phyloP scores from a whole-genome alignment of 805 yeast genomes.

The Kodamaea sagamina region DNA sequence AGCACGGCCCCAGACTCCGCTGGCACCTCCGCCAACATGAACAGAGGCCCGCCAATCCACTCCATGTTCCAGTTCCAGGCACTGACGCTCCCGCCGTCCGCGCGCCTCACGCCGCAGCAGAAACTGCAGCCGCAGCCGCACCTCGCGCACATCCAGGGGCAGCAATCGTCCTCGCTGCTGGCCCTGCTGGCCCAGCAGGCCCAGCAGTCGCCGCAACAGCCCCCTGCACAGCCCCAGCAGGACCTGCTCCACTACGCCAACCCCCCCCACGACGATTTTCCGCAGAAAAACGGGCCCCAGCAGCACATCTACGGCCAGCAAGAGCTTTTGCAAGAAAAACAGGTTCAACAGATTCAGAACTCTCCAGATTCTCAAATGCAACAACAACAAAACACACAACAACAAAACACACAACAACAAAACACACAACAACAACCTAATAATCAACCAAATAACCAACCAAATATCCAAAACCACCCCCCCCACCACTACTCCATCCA shows the following conservation, averaged over 20 bases:
- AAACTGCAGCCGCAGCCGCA: conserved; percentile 4
- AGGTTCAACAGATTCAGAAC: not conserved
- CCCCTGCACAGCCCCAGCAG: conserved; percentile 7
- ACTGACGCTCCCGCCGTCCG: conserved; percentile 5
- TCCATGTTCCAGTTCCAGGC: conserved; percentile 13
- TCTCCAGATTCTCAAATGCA: not conserved
- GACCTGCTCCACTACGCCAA: conserved; percentile 7
- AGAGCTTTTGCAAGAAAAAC: conserved; percentile 3
- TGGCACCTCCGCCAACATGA: conserved; percentile 11
- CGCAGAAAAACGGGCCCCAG: not conserved
- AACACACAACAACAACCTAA: not conserved
- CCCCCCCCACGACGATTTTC: conserved; percentile 9
- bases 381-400: conserved; percentile 5
- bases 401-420: not conserved
- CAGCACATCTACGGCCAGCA: conserved; percentile 1
- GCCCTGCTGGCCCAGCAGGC: conserved; percentile 6
- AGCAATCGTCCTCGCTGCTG: no score
- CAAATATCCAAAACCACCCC: not conserved
- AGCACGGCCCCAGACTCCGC: no score
- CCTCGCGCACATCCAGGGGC: no score
- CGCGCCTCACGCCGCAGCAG: conserved; percentile 2
- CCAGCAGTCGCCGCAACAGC: conserved; percentile 10
- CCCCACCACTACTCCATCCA: conserved; percentile 2
- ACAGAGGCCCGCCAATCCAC: conserved; percentile 12
- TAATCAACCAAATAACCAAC: not conserved